phyloP scores from a whole-genome alignment of 257 asterid genomes.

The Scutellaria baicalensis region DNA sequence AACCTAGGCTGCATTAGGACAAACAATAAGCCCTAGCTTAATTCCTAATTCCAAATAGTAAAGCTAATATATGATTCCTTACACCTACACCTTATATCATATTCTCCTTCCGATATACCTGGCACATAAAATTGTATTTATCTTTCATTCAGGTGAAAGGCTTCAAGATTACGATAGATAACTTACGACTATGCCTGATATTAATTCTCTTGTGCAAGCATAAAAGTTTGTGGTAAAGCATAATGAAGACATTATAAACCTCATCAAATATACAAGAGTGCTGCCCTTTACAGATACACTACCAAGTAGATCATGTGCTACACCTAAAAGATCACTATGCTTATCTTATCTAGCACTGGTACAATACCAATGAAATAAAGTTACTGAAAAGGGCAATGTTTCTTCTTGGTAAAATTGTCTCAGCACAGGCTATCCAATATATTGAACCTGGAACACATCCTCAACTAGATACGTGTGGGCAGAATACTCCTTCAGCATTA shows the following conservation, averaged over 20 bases:
- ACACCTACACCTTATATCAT: neutral
- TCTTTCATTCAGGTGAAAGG: neutral
- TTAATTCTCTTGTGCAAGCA: neutral
- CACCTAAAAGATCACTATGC: neutral
- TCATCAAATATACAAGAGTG: neutral
- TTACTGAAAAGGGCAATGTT: neutral
- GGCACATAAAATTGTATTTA: neutral
- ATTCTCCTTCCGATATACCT: neutral
- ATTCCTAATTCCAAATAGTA: neutral
- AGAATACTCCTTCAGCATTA: neutral
- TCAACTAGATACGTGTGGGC: neutral
- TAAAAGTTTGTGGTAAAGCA: neutral
- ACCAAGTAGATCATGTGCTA: neutral
- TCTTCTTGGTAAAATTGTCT: neutral
- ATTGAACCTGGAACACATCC: neutral
- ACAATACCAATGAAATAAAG: neutral
- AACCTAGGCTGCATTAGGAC: neutral
- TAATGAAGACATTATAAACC: neutral
- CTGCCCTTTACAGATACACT: neutral
- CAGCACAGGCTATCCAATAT: neutral
- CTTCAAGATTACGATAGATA: neutral
- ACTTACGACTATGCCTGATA: neutral
- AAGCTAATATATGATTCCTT: neutral
- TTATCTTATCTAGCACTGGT: neutral
- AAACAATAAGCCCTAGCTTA: neutral